Evolutionary conservation across 2,329 filamentous ascomycete genomes (phyloP).

Genomic region (Colletotrichum sojae): DNA sequence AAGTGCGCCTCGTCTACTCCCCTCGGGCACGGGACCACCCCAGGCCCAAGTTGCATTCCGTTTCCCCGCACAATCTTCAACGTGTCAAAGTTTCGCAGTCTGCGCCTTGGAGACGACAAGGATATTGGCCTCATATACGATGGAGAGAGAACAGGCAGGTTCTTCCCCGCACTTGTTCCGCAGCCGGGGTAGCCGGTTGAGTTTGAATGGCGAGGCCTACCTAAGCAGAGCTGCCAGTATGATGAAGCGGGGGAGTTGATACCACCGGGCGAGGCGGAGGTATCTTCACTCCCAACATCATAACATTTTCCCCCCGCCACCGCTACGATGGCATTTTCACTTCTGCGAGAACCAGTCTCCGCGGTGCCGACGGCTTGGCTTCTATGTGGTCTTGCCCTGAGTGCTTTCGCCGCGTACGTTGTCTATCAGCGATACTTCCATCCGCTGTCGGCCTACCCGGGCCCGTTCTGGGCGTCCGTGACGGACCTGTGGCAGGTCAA

Average conservation of each 20-base stretch:
- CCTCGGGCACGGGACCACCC: too few relatives aligned
- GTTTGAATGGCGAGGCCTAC: not conserved
- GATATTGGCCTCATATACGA: not conserved
- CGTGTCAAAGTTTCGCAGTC: too few relatives aligned
- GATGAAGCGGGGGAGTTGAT: too few relatives aligned
- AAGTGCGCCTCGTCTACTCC: too few relatives aligned
- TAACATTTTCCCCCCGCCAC: too few relatives aligned
- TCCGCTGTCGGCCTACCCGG: conserved; percentile 16
- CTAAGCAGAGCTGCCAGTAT: too few relatives aligned
- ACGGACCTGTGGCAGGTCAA: conserved; percentile 30
- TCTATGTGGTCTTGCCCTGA: not conserved
- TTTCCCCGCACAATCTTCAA: too few relatives aligned
- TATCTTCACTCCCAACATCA: too few relatives aligned
- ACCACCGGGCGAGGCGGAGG: too few relatives aligned
- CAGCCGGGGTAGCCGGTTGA: not conserved
- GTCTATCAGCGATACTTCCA: conserved; percentile 28
- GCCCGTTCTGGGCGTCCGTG: conserved; percentile 26
- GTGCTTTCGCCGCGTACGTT: not conserved
- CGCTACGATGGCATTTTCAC: not conserved
- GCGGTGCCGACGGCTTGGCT: not conserved
- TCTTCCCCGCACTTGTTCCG: not conserved
- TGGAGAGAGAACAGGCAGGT: not conserved
- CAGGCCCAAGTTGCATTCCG: too few relatives aligned
- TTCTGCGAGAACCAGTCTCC: not conserved
- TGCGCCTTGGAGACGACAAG: not conserved